These are phyloP conservation scores for Claviceps lovelessii DNA, from an alignment of 2,329 filamentous ascomycete genomes.

Conservation along the genomic window DNA sequence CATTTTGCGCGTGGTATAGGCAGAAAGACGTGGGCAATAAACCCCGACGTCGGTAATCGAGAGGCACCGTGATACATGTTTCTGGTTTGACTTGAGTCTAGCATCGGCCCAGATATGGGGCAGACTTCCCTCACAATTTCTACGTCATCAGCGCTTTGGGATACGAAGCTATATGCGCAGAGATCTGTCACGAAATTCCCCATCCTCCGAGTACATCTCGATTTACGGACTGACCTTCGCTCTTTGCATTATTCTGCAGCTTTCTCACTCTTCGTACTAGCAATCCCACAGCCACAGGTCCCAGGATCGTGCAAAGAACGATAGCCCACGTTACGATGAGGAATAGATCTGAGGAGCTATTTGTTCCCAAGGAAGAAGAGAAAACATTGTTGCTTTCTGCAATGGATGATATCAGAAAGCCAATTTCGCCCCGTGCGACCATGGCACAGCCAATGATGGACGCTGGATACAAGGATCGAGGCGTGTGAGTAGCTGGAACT, in stretches of 20 bases:
- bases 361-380: not conserved
- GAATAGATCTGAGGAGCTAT: constrained; percentile 28
- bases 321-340: constrained; percentile 43
- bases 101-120: not conserved
- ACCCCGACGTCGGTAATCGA: too few relatives aligned
- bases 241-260: constrained; percentile 5
- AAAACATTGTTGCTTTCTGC: constrained; percentile 41
- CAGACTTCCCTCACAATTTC: not conserved
- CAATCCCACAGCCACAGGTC: constrained; percentile 33
- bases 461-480: constrained; percentile 51
- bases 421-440: constrained; percentile 67
- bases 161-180: not conserved
- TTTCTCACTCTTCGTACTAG: constrained; percentile 28
- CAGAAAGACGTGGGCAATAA: too few relatives aligned
- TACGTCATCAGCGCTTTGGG: not conserved
- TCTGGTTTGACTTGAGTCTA: too few relatives aligned
- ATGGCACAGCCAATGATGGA: constrained; percentile 53
- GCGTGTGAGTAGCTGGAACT: constrained; percentile 23
- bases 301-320: constrained; percentile 37
- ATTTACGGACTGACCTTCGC: not conserved
- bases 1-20: too few relatives aligned
- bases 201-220: constrained; percentile 2
- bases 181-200: not conserved
- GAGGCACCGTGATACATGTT: too few relatives aligned
- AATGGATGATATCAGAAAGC: constrained; percentile 58